Percentiles rank a stretch among this genome's conserved stretches.
phyloP scores from a whole-genome alignment of 2,329 filamentous ascomycete species.

The Colletotrichum scovillei region DNA sequence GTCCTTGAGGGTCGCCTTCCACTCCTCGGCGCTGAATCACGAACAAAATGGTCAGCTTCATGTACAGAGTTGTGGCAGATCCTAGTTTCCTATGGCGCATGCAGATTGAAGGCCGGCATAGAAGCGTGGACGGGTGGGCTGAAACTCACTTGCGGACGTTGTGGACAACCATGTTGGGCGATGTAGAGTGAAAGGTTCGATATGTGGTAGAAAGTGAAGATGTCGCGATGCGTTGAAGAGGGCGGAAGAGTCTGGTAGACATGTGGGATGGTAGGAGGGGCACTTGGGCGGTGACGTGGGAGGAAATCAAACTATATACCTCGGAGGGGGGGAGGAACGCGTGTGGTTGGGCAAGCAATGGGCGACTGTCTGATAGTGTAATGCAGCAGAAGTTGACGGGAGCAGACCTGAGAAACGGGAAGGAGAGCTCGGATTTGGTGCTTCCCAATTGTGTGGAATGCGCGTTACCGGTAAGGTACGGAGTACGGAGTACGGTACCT shows the following conservation, averaged over 20 bases:
- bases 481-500: no score
- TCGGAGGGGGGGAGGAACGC: background rate
- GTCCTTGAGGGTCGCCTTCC: constrained; percentile 57
- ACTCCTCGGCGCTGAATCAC: constrained; percentile 2
- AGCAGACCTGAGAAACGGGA: background rate
- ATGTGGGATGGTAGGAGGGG: constrained; percentile 20
- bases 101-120: background rate
- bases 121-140: background rate
- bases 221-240: constrained; percentile 31
- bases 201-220: background rate
- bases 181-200: constrained; percentile 49
- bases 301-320: constrained; percentile 28
- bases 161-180: constrained; percentile 57
- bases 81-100: background rate
- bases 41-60: background rate
- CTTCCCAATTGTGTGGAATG: constrained; percentile 1
- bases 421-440: background rate
- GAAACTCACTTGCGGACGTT: constrained; percentile 51
- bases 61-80: background rate
- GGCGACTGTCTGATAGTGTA: constrained; percentile 6
- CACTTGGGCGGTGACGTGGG: background rate
- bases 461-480: background rate
- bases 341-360: constrained; percentile 20
- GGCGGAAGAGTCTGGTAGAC: constrained; percentile 28
- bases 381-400: background rate